Evolutionary conservation across 2,329 filamentous ascomycete genomes (phyloP).

Genomic region (Berkeleyomyces basicola): DNA sequence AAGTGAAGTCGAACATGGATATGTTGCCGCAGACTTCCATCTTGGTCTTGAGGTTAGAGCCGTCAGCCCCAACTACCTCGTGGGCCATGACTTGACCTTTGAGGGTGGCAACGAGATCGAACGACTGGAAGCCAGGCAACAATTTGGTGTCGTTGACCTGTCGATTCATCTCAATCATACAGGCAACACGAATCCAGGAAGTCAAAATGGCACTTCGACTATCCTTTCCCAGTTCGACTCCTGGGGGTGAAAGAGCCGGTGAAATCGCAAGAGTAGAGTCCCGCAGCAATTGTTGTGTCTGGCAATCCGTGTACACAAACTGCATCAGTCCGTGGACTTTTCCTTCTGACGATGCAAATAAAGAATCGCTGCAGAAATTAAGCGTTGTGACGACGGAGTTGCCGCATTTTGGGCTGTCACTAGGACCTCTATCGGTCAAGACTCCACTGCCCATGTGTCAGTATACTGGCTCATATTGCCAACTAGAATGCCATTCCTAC

Average conservation of each 20-base stretch:
- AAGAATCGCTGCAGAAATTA: conserved; percentile 7
- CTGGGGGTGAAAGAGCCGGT: neutral
- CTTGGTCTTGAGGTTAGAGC: conserved; percentile 8
- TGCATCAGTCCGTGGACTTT: conserved; percentile 1
- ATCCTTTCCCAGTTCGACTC: conserved; percentile 10
- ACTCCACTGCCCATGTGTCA: neutral
- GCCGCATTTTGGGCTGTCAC: neutral
- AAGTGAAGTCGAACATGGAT: conserved; percentile 6
- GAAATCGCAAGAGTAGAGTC: neutral
- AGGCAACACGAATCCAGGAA: conserved; percentile 7
- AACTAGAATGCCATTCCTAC: neutral
- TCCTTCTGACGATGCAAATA: conserved; percentile 2
- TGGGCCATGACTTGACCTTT: conserved; percentile 3
- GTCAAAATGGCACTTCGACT: conserved; percentile 6
- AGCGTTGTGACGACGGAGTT: neutral
- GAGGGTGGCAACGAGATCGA: conserved; percentile 6
- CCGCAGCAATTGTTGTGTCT: conserved; percentile 1
- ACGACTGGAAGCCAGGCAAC: neutral
- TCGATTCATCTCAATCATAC: conserved; percentile 6
- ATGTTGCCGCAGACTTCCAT: conserved; percentile 11
- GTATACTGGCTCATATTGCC: neutral
- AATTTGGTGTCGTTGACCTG: neutral
- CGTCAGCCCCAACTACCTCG: conserved; percentile 3
- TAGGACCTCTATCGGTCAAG: neutral
- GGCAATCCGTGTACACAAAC: conserved; percentile 9